Evolutionary conservation across 2,329 filamentous ascomycete genomes (phyloP), one percentile per base, ranked within the genome.

Genomic region (Claviceps monticola): DNA sequence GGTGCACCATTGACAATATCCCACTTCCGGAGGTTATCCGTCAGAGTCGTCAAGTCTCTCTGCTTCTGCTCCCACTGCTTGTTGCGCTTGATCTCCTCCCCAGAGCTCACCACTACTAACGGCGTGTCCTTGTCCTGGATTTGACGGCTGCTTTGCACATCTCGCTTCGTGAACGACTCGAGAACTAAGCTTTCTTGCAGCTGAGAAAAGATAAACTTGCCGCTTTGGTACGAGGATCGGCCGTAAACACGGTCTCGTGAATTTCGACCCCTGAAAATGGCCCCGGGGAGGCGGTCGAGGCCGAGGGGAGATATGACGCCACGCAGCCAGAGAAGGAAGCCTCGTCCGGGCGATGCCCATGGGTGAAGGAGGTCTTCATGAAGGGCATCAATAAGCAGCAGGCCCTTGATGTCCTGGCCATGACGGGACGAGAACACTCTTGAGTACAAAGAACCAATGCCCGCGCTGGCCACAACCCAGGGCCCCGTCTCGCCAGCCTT

Each of bases 131-230:
- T 74, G 53, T 78, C 76, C 68, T 95, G 88, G 50, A 97, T 93
- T 46, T 83, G 82, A 21, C 85, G 75, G 53, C 88, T 88, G 54
- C 83, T 86, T 45, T 76, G 72, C 17, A 95, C 82, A 61, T 98
- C 93, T 37, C 86, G 86, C 65, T 83, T 84, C 14, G 88, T 88
- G 58, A 97, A 80, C 1, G 86, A 88, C 57, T 83, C 79, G 0
- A 90, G 90, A 36, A 96, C 88, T 1, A 97, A 74, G 57, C 84
- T 91, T 71, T 98, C 93, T 68, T 98, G 93, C 52, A 98, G 74
- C 68, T 90, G 87, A 4, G 89, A 86, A 65, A 94, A 95, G 66
- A 96, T 84, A 64, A 80, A 84, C 65, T 90, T 94, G 55, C 86
- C 87, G 23, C 75, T 76, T 66, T 95, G 88, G 62, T 88, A 84